Percentiles rank a stretch among this genome's conserved stretches.
These are phyloP conservation scores for Skeletonema tropicum DNA, from an alignment of 108 stramenopile genomes.

Conservation along the genomic window DNA sequence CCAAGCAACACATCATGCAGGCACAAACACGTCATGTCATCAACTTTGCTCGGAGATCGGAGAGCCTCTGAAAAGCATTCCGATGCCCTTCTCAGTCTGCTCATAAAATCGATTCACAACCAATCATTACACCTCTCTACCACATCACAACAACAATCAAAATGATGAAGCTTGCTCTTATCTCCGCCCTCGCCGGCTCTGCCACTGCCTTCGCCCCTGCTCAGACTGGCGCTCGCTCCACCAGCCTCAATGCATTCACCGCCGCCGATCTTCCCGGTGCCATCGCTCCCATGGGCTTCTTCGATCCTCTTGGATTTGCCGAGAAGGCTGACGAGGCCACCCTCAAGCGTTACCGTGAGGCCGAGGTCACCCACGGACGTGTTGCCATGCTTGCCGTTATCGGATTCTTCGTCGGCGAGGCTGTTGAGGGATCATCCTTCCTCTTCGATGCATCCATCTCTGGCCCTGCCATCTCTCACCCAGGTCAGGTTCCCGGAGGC, in stretches of 20 bases:
- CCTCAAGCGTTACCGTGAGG: constrained; percentile 85
- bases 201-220: constrained; percentile 45
- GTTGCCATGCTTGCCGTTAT: constrained; percentile 63
- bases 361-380: constrained; percentile 81
- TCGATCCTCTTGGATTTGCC: constrained; percentile 3
- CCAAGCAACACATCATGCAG: no score
- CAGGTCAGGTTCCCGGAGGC: constrained; percentile 71
- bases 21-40: background rate
- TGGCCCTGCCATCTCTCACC: constrained; percentile 92
- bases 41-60: background rate
- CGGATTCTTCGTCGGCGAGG: constrained; percentile 80
- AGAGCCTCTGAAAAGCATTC: background rate
- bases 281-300: no score
- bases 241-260: constrained; percentile 15
- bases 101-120: background rate
- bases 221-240: constrained; percentile 24
- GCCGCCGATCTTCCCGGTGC: no score
- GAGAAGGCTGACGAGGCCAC: constrained; percentile 68
- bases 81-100: no score
- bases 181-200: constrained; percentile 42
- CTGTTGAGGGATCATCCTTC: constrained; percentile 77
- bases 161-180: constrained; percentile 44
- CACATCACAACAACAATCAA: background rate
- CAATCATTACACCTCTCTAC: background rate
- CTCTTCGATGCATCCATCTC: constrained; percentile 75